Percentiles rank a stretch among this genome's conserved stretches.
phyloP scores from a whole-genome alignment of 805 yeast species.

The Metschnikowia hibisci region DNA sequence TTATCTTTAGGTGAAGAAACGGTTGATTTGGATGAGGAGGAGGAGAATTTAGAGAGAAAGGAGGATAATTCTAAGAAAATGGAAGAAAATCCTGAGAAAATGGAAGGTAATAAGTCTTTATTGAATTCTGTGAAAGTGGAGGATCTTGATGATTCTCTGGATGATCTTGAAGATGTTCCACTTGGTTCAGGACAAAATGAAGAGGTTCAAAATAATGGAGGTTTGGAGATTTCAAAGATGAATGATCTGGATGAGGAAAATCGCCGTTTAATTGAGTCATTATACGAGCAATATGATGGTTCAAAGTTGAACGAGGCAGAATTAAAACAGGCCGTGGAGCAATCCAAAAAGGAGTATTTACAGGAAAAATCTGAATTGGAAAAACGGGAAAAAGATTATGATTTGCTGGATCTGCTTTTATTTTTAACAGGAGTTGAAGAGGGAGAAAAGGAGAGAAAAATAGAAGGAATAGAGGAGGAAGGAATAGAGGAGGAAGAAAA shows the following conservation, averaged over 20 bases:
- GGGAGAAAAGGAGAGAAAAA: conserved; percentile 24
- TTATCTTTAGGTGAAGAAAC: conserved; percentile 55
- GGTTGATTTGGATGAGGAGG: conserved; percentile 47
- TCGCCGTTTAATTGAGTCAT: conserved; percentile 33
- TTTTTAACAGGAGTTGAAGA: neutral
- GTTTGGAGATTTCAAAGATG: neutral
- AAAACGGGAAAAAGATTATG: neutral
- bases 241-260: conserved; percentile 25
- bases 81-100: neutral
- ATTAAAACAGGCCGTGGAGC: conserved; percentile 45
- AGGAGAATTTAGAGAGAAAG: no score
- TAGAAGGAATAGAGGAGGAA: conserved; percentile 7
- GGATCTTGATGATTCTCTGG: conserved; percentile 17
- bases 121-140: neutral
- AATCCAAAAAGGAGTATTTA: conserved; percentile 41
- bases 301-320: conserved; percentile 32
- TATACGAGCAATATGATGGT: conserved; percentile 28
- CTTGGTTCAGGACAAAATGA: conserved; percentile 9
- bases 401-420: neutral
- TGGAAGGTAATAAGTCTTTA: neutral
- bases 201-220: neutral
- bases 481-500: neutral
- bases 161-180: conserved; percentile 24
- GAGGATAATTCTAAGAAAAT: neutral
- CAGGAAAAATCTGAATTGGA: neutral